Conservation (phyloP, 805 yeast genomes). For the Sugiyamaella mastotermitis region DNA sequence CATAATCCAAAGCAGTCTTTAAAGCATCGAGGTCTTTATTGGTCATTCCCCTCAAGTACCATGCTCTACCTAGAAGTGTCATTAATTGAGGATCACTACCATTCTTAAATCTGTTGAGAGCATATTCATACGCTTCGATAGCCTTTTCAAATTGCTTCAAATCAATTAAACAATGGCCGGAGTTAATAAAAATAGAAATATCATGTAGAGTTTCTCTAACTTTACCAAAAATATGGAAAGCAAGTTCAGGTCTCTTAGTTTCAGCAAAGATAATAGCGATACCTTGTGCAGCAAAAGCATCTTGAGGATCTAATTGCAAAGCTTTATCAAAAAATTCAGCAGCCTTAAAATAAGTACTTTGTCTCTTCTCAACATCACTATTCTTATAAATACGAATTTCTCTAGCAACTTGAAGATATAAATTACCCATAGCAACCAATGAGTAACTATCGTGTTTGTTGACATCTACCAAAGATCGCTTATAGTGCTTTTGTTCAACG, state of each 20-base stretch:
- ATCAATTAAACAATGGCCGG: slow-evolving; percentile 83
- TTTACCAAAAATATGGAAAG: slow-evolving; percentile 81
- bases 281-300: slow-evolving; percentile 97
- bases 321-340: slow-evolving; percentile 89
- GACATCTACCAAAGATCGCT: slow-evolving; percentile 72
- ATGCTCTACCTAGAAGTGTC: slow-evolving; percentile 76
- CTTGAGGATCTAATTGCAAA: slow-evolving; percentile 70
- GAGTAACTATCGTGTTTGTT: slow-evolving; percentile 86
- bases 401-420: slow-evolving; percentile 74
- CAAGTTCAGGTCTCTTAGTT: slow-evolving; percentile 58
- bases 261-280: slow-evolving; percentile 90
- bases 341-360: slow-evolving; percentile 80
- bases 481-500: slow-evolving; percentile 73
- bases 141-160: slow-evolving; percentile 79
- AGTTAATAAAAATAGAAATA: slow-evolving; percentile 72
- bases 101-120: slow-evolving; percentile 55
- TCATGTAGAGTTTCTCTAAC: slow-evolving; percentile 86
- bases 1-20: slow-evolving; percentile 54
- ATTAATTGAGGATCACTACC: slow-evolving; percentile 60
- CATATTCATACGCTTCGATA: slow-evolving; percentile 80
- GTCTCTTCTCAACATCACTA: slow-evolving; percentile 51
- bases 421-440: slow-evolving; percentile 80
- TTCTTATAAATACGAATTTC: slow-evolving; percentile 49
- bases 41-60: slow-evolving; percentile 70
- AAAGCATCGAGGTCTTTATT: slow-evolving; percentile 62